These are phyloP conservation scores for Solanum hybrid DNA, from an alignment of 305 asterid species.

Conservation along the genomic window DNA sequence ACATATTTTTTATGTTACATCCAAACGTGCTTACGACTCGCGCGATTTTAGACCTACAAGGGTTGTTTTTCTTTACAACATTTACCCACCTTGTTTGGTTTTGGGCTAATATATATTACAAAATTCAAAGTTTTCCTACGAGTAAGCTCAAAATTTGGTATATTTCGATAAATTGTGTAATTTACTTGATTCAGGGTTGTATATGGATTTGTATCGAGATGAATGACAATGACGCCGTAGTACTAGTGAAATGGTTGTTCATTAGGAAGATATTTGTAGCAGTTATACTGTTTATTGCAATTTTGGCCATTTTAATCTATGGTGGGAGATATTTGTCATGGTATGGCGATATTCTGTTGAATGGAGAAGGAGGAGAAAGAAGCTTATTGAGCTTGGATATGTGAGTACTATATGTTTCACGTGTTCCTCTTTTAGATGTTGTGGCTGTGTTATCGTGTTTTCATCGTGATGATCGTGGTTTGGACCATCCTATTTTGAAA, in stretches of 20 bases:
- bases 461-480: neutral
- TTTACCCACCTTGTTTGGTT: constrained; percentile 77
- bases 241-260: neutral
- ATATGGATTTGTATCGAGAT: neutral
- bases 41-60: constrained; percentile 72
- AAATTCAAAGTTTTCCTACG: constrained; percentile 85
- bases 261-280: neutral
- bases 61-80: constrained; percentile 76
- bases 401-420: constrained; percentile 90
- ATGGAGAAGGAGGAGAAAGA: constrained; percentile 87
- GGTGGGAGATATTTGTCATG: constrained; percentile 59
- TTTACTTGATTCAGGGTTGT: constrained; percentile 70
- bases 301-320: neutral
- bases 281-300: neutral
- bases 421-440: constrained; percentile 72
- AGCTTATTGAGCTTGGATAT: constrained; percentile 89
- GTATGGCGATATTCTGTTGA: constrained; percentile 78
- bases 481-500: constrained; percentile 11
- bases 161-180: constrained; percentile 45
- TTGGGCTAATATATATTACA: constrained; percentile 95
- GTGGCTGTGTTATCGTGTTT: constrained; percentile 30
- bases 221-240: neutral
- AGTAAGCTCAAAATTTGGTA: constrained; percentile 67
- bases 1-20: constrained; percentile 56
- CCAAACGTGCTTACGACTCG: constrained; percentile 54